These are phyloP conservation scores for Phaeodactylum tricornutum DNA, from an alignment of 108 stramenopile genomes.

Conservation along the genomic window DNA sequence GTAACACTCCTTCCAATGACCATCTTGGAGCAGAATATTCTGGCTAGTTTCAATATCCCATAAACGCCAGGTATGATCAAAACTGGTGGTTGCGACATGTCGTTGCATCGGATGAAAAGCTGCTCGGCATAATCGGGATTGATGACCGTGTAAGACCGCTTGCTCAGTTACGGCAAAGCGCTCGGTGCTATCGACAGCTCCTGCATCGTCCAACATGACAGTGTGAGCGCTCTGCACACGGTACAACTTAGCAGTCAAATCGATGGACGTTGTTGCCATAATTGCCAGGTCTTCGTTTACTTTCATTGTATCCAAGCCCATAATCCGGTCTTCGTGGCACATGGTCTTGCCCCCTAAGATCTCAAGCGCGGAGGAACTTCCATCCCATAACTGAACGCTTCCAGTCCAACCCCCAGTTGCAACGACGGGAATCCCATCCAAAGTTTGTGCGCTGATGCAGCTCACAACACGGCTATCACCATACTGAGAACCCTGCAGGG, in stretches of 20 bases:
- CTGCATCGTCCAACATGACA: not conserved
- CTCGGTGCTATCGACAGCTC: conserved; percentile 4
- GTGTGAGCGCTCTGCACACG: conserved; percentile 32
- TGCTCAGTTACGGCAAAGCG: conserved; percentile 26
- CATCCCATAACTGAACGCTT: conserved; percentile 88
- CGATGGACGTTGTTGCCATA: conserved; percentile 72
- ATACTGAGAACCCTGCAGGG: conserved; percentile 77
- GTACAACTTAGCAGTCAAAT: conserved; percentile 74
- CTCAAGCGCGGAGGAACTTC: conserved; percentile 52
- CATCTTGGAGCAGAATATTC: conserved; percentile 92
- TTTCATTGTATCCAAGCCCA: conserved; percentile 24
- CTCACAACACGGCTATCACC: conserved; percentile 67
- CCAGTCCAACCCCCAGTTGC: conserved; percentile 89
- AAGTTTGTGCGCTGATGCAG: conserved; percentile 17
- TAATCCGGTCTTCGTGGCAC: conserved; percentile 82
- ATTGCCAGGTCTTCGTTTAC: conserved; percentile 12
- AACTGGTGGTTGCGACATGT: conserved; percentile 87
- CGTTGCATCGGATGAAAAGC: conserved; percentile 89
- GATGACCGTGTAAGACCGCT: conserved; percentile 79
- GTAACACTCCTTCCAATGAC: conserved; percentile 85
- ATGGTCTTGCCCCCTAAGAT: conserved; percentile 41
- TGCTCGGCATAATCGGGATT: conserved; percentile 79
- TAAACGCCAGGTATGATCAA: conserved; percentile 97
- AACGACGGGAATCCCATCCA: conserved; percentile 38
- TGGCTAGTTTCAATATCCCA: conserved; percentile 93